phyloP scores from a whole-genome alignment of 106 monocot species.

The Chionographis japonica region DNA sequence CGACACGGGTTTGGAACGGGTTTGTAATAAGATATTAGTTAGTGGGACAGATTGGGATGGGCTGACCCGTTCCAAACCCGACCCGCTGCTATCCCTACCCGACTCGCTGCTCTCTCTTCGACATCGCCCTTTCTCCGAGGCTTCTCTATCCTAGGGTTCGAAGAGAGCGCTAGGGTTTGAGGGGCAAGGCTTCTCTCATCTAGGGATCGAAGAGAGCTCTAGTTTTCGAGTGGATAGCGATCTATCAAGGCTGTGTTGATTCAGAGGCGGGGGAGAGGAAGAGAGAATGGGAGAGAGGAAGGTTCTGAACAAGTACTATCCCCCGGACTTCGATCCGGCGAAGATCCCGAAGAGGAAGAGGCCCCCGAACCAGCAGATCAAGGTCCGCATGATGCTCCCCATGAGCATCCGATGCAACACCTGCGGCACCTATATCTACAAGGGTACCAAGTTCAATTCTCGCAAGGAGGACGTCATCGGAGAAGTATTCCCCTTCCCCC shows the following conservation, averaged over 20 bases:
- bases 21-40: no score
- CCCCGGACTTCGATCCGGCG: slow-evolving; percentile 96
- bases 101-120: no score
- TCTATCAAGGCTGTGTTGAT: background rate
- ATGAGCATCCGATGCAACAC: slow-evolving; percentile 94
- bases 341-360: slow-evolving; percentile 82
- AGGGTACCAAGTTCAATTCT: slow-evolving; percentile 98
- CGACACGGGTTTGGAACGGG: no score
- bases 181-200: no score
- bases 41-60: no score
- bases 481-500: slow-evolving; percentile 34
- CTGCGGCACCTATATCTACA: slow-evolving; percentile 95
- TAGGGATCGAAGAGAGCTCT: no score
- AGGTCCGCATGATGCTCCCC: slow-evolving; percentile 96
- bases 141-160: no score
- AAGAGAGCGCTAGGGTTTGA: no score
- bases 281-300: slow-evolving; percentile 87
- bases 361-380: slow-evolving; percentile 95
- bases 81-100: no score
- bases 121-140: no score
- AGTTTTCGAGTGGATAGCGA: no score
- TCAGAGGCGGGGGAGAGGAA: background rate
- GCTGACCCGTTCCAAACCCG: no score
- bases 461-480: slow-evolving; percentile 91
- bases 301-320: slow-evolving; percentile 96